phyloP scores from a whole-genome alignment of 192 early-diverging fungal species.

The Neocallimastix lanati region DNA sequence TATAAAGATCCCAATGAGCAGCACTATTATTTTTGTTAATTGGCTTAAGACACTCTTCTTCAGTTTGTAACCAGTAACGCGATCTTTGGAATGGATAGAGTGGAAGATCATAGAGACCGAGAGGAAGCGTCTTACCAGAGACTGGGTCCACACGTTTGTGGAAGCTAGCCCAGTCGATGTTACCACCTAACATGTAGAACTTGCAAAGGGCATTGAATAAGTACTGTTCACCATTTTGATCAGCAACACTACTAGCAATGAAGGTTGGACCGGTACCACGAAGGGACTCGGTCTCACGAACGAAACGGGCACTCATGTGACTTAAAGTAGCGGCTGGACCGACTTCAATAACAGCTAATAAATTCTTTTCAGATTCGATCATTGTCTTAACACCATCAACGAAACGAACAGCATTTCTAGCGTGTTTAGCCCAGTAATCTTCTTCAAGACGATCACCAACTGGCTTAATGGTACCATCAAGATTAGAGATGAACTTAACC shows the following conservation, averaged over 20 bases:
- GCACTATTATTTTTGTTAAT: not conserved
- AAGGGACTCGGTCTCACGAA: not conserved
- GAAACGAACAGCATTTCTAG: not conserved
- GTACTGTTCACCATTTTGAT: not conserved
- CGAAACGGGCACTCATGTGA: not conserved
- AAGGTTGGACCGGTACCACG: not conserved
- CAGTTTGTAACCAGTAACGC: not conserved
- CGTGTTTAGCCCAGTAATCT: not conserved
- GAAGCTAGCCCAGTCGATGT: not conserved
- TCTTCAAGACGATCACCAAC: not conserved
- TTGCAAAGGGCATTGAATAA: not conserved
- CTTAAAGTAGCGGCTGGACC: not conserved
- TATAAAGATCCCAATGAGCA: not conserved
- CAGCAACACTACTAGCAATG: not conserved
- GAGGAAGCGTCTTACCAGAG: not conserved
- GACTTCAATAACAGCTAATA: not conserved
- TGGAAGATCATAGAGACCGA: not conserved
- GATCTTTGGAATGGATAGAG: not conserved
- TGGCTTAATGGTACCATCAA: not conserved
- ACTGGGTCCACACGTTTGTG: not conserved
- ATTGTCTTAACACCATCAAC: not conserved
- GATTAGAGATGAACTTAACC: not conserved
- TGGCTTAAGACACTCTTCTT: not conserved
- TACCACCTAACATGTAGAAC: not conserved
- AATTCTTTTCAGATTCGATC: not conserved